Evolutionary conservation across 306 rosid genomes (phyloP).

Genomic region (Fagus crenata): DNA sequence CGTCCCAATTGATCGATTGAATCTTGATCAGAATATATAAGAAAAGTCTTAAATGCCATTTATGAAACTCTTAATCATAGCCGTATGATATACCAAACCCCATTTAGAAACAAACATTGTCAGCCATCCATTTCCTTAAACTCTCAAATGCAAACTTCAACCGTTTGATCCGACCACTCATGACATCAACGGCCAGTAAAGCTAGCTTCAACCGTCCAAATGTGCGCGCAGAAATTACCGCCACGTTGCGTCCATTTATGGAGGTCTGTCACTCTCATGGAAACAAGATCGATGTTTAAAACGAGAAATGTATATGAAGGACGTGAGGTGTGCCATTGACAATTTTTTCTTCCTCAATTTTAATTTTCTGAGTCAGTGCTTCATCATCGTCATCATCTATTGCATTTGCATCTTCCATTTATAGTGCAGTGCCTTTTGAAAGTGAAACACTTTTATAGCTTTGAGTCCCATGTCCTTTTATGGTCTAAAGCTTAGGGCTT

Average conservation of each 20-base stretch:
- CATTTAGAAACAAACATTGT: neutral
- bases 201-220: no score
- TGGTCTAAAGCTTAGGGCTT: slow-evolving; percentile 13
- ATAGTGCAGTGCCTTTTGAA: slow-evolving; percentile 25
- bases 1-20: no score
- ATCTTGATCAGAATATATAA: no score
- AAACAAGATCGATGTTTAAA: slow-evolving; percentile 36
- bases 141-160: no score
- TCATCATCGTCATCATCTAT: slow-evolving; percentile 38
- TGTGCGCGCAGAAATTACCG: slow-evolving; percentile 26
- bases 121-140: neutral
- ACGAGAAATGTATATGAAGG: slow-evolving; percentile 46
- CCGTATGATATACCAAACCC: neutral
- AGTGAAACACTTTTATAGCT: neutral
- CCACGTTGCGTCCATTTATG: neutral
- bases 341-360: slow-evolving; percentile 23
- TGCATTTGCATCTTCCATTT: slow-evolving; percentile 31
- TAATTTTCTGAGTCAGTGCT: slow-evolving; percentile 27
- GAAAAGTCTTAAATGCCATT: neutral
- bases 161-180: no score
- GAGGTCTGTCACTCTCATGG: neutral
- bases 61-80: neutral
- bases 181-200: no score
- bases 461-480: neutral
- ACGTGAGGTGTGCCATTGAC: slow-evolving; percentile 24